Percentiles rank a stretch among this genome's conserved stretches.
Conservation (phyloP, 208 protist species). For the Zelonia costaricensis region DNA sequence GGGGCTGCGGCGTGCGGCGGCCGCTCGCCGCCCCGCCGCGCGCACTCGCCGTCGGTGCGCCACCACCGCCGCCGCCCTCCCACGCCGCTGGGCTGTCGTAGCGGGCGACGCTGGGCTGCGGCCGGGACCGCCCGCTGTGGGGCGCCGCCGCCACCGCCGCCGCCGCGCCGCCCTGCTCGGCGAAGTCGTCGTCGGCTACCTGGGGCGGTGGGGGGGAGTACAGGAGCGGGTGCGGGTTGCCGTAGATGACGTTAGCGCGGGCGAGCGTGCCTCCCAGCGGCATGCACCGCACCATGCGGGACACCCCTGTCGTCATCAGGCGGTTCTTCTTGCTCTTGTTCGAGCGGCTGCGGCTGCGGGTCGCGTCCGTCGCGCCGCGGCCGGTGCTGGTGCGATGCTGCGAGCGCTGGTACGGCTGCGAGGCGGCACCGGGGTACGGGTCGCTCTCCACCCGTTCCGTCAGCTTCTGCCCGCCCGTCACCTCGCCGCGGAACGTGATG, state of each 20-base stretch:
- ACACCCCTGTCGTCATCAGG: constrained; percentile 21
- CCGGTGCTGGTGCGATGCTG: constrained; percentile 7
- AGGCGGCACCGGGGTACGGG: constrained; percentile 64
- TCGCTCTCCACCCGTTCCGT: constrained; percentile 63
- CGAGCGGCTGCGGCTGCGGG: constrained; percentile 15
- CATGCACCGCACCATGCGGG: constrained; percentile 53
- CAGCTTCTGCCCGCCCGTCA: constrained; percentile 61
- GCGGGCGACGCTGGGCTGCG: too few species aligned
- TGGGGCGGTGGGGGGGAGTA: constrained; percentile 36
- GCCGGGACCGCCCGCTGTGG: too few species aligned
- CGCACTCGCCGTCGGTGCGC: too few species aligned
- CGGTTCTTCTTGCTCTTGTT: constrained; percentile 11
- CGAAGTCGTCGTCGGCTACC: constrained; percentile 2
- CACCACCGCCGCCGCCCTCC: too few species aligned
- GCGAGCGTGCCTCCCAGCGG: constrained; percentile 54
- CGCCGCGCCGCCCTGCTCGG: constrained; percentile 8
- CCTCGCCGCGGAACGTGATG: constrained; percentile 84
- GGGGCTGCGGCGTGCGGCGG: too few species aligned
- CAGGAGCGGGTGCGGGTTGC: constrained; percentile 79
- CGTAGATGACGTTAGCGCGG: constrained; percentile 65
- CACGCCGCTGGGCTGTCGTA: too few species aligned
- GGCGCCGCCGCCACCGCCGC: background rate
- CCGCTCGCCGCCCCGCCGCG: too few species aligned
- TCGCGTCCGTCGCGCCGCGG: constrained; percentile 4
- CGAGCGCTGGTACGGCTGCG: constrained; percentile 41